Conservation (phyloP, 2,329 filamentous ascomycete species). For the Tolypocladium ophioglossoides region DNA sequence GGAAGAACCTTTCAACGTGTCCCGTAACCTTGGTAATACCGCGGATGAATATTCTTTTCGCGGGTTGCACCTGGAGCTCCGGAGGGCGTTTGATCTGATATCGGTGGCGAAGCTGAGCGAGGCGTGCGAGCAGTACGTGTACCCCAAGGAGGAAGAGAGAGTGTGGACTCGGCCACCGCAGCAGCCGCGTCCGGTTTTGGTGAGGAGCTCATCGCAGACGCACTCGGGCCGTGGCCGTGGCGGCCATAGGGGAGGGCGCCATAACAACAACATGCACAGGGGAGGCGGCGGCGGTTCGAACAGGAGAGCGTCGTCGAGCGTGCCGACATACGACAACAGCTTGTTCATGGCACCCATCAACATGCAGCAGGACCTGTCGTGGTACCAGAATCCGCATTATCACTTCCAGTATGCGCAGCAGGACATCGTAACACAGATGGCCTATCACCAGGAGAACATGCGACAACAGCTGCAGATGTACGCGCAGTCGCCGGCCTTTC, state of each 20-base stretch:
- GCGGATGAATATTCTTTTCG: slow-evolving; percentile 91
- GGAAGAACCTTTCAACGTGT: slow-evolving; percentile 90
- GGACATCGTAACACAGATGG: slow-evolving; percentile 30
- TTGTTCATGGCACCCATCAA: slow-evolving; percentile 33
- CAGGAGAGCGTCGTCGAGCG: slow-evolving; percentile 42
- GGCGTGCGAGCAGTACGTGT: slow-evolving; percentile 81
- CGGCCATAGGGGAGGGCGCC: slow-evolving; percentile 37
- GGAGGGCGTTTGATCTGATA: slow-evolving; percentile 77
- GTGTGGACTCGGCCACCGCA: slow-evolving; percentile 47
- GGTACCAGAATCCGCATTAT: slow-evolving; percentile 34
- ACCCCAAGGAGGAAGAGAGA: slow-evolving; percentile 69
- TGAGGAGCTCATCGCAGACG: slow-evolving; percentile 52
- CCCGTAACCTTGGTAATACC: slow-evolving; percentile 87
- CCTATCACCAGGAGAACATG: slow-evolving; percentile 27
- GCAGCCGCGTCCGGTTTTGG: slow-evolving; percentile 42
- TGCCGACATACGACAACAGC: slow-evolving; percentile 38
- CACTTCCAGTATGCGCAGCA: slow-evolving; percentile 30
- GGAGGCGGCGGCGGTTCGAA: slow-evolving; percentile 26
- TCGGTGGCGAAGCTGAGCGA: slow-evolving; percentile 68
- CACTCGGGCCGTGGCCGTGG: slow-evolving; percentile 38
- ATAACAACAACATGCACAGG: slow-evolving; percentile 25
- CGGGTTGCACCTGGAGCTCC: slow-evolving; percentile 80
- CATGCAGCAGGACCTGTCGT: slow-evolving; percentile 36
- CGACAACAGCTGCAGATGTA: slow-evolving; percentile 24
- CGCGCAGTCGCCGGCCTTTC: slow-evolving; percentile 21